Evolutionary conservation across 2,329 filamentous ascomycete species (phyloP).

Genomic region (Periglandula ipomoeae): DNA sequence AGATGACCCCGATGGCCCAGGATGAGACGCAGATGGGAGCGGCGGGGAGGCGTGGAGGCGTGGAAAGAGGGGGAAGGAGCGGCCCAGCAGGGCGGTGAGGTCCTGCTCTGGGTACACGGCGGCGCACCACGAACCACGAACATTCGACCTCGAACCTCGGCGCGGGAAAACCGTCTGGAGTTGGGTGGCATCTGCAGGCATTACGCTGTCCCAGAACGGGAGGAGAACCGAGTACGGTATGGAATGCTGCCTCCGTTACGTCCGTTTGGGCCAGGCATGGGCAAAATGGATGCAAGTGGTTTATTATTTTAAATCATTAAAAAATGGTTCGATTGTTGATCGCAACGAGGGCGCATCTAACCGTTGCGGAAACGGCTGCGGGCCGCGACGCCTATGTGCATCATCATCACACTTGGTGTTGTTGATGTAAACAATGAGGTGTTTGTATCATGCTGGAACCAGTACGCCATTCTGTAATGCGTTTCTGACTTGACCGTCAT

Average conservation of each 20-base stretch:
- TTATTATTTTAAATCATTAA: not conserved
- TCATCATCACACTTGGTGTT: not conserved
- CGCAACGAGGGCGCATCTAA: not conserved
- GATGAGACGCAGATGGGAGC: slow-evolving; percentile 7
- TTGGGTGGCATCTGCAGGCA: no score
- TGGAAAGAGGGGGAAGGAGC: not conserved
- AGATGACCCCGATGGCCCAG: slow-evolving; percentile 24
- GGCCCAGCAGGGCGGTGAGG: not conserved
- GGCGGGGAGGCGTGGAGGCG: no score
- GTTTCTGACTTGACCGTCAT: no score
- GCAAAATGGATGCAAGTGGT: not conserved
- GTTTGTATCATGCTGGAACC: no score
- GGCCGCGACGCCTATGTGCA: not conserved
- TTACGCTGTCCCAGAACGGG: no score
- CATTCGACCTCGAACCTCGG: no score
- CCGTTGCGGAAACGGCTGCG: not conserved
- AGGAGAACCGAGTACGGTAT: not conserved
- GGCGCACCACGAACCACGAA: not conserved
- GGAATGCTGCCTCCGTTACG: not conserved
- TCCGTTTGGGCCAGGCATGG: not conserved
- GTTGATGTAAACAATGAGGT: not conserved
- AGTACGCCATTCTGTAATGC: no score
- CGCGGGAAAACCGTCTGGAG: no score
- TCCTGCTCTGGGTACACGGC: not conserved
- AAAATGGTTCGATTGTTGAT: not conserved